phyloP scores from a whole-genome alignment of 305 asterid genomes.

The Ilex paraguariensis region DNA sequence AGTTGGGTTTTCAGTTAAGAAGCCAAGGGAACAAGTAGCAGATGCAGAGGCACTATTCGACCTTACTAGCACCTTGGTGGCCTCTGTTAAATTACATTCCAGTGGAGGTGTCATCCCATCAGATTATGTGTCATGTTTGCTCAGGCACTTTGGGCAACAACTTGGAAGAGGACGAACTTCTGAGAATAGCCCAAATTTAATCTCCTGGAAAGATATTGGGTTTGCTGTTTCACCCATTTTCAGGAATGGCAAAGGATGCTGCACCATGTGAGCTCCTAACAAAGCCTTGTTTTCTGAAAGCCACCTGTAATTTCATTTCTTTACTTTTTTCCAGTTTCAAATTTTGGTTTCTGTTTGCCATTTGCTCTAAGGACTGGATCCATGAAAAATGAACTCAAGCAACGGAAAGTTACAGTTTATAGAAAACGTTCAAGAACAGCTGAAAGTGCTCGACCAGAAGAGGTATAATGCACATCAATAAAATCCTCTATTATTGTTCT shows the following conservation, averaged over 20 bases:
- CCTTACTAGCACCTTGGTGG: constrained; percentile 30
- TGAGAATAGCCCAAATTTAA: background rate
- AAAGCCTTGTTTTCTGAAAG: too few relatives aligned
- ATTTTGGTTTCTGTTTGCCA: background rate
- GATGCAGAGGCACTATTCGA: constrained; percentile 57
- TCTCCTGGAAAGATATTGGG: constrained; percentile 41
- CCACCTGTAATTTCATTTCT: too few relatives aligned
- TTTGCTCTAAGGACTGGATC: constrained; percentile 43
- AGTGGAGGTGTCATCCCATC: constrained; percentile 31
- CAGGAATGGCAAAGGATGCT: constrained; percentile 32
- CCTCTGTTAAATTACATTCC: constrained; percentile 34
- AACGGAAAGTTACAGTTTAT: constrained; percentile 17
- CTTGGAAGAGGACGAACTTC: background rate
- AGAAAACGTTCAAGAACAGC: constrained; percentile 15
- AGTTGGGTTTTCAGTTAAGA: constrained; percentile 29
- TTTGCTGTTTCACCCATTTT: constrained; percentile 27
- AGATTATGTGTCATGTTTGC: constrained; percentile 37
- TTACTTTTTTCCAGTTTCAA: background rate
- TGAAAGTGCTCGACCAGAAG: constrained; percentile 29
- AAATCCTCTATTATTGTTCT: too few relatives aligned
- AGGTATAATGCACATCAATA: constrained; percentile 22
- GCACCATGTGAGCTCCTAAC: constrained; percentile 36
- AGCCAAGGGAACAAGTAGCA: constrained; percentile 58
- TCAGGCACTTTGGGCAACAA: constrained; percentile 24
- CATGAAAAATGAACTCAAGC: constrained; percentile 32